Percentiles rank a stretch among this genome's conserved stretches.
phyloP scores from a whole-genome alignment of 192 early-diverging fungal species.

The Backusella morwellensis region DNA sequence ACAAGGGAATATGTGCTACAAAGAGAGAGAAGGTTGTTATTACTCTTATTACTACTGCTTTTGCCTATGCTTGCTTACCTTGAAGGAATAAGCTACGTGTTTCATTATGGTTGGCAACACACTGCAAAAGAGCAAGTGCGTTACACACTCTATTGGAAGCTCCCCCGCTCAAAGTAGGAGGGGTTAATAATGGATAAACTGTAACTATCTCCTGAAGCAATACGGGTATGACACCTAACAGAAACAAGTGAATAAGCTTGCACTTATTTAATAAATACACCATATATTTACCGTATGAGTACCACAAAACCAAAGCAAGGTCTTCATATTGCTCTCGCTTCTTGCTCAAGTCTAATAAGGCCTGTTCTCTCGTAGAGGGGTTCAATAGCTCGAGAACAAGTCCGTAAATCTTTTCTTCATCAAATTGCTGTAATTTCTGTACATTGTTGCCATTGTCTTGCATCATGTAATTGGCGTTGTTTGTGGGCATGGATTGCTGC shows the following conservation, averaged over 20 bases:
- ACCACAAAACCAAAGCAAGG: slow-evolving; percentile 96
- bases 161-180: slow-evolving; percentile 82
- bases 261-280: not conserved
- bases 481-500: slow-evolving; percentile 8
- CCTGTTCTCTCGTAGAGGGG: slow-evolving; percentile 78
- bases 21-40: not conserved
- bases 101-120: slow-evolving; percentile 92
- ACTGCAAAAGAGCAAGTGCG: slow-evolving; percentile 92
- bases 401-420: slow-evolving; percentile 87
- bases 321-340: slow-evolving; percentile 95
- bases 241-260: not conserved
- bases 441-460: slow-evolving; percentile 15
- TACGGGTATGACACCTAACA: slow-evolving; percentile 85
- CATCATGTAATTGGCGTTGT: not conserved
- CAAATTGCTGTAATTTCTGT: slow-evolving; percentile 35
- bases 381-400: slow-evolving; percentile 87
- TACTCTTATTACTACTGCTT: not conserved
- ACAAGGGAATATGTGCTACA: slow-evolving; percentile 91
- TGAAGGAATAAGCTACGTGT: slow-evolving; percentile 81
- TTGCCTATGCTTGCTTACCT: slow-evolving; percentile 46
- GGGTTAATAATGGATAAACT: slow-evolving; percentile 90
- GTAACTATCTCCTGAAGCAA: slow-evolving; percentile 94
- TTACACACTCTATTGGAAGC: slow-evolving; percentile 96
- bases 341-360: slow-evolving; percentile 90
- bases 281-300: slow-evolving; percentile 75